Percentiles rank a stretch among this genome's conserved stretches.
phyloP scores from a whole-genome alignment of 169 alveolate genomes.

The Theileria parva region DNA sequence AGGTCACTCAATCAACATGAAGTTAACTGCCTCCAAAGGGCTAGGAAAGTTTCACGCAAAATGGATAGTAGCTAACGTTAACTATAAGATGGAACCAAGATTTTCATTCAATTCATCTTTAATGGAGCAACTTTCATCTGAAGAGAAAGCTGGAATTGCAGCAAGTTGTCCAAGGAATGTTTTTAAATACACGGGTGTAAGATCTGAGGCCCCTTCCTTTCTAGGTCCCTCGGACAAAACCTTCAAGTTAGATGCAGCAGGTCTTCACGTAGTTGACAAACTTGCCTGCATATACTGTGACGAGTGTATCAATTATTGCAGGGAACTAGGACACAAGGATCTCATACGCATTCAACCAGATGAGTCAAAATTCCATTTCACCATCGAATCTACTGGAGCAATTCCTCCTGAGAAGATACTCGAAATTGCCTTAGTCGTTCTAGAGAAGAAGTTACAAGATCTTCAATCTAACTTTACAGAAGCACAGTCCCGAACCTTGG shows the following conservation, averaged over 20 bases:
- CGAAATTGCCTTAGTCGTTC: conserved; percentile 82
- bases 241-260: conserved; percentile 15
- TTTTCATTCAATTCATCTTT: conserved; percentile 66
- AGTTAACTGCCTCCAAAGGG: conserved; percentile 93
- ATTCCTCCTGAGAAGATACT: conserved; percentile 91
- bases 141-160: conserved; percentile 71
- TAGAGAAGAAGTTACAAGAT: conserved; percentile 78
- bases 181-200: conserved; percentile 66
- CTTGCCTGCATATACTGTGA: conserved; percentile 69
- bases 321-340: conserved; percentile 73
- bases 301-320: conserved; percentile 66
- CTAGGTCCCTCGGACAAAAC: conserved; percentile 5
- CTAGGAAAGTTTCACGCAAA: conserved; percentile 96
- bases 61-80: conserved; percentile 94
- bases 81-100: conserved; percentile 80
- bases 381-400: conserved; percentile 90
- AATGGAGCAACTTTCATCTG: conserved; percentile 71
- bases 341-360: conserved; percentile 72
- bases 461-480: conserved; percentile 59
- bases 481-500: conserved; percentile 63
- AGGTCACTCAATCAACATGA: conserved; percentile 89
- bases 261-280: conserved; percentile 41
- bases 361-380: conserved; percentile 76
- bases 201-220: conserved; percentile 24
- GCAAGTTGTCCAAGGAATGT: conserved; percentile 90